Conservation (phyloP, 2,329 filamentous ascomycete genomes). For the Aspergillus fischeri region DNA sequence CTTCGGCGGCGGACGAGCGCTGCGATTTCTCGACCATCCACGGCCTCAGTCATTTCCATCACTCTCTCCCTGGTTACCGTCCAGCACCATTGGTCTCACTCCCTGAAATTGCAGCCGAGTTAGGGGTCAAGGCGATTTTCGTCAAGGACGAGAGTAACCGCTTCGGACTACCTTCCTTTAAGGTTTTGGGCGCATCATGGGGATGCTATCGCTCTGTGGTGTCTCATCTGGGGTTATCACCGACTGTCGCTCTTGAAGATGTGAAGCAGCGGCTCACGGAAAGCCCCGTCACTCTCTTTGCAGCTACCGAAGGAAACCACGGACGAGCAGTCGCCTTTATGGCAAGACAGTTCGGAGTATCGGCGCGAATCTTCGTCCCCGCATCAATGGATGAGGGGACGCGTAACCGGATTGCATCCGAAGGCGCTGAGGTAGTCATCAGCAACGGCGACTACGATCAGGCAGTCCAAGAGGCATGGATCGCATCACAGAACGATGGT, state of each 20-base stretch:
- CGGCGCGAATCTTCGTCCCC: slow-evolving; percentile 61
- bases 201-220: slow-evolving; percentile 58
- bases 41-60: slow-evolving; percentile 49
- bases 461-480: slow-evolving; percentile 50
- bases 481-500: slow-evolving; percentile 33
- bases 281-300: slow-evolving; percentile 47
- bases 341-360: slow-evolving; percentile 55
- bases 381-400: slow-evolving; percentile 53
- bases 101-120: slow-evolving; percentile 50
- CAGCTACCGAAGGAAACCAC: slow-evolving; percentile 73
- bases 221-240: slow-evolving; percentile 41
- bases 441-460: slow-evolving; percentile 62
- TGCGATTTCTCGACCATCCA: slow-evolving; percentile 8
- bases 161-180: slow-evolving; percentile 70
- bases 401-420: slow-evolving; percentile 51
- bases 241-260: slow-evolving; percentile 42
- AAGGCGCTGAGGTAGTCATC: slow-evolving; percentile 59
- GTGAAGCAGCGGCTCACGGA: slow-evolving; percentile 35
- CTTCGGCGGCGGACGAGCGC: slow-evolving; percentile 12
- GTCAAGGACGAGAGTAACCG: slow-evolving; percentile 69
- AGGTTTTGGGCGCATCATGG: slow-evolving; percentile 77
- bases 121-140: slow-evolving; percentile 56
- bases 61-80: slow-evolving; percentile 53
- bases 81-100: slow-evolving; percentile 55
- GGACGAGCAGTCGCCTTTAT: slow-evolving; percentile 69